A percentile compares a stretch with the other conserved stretches of the same genome.
phyloP scores from a whole-genome alignment of 805 yeast genomes.

The Myxozyma kluyveri region DNA sequence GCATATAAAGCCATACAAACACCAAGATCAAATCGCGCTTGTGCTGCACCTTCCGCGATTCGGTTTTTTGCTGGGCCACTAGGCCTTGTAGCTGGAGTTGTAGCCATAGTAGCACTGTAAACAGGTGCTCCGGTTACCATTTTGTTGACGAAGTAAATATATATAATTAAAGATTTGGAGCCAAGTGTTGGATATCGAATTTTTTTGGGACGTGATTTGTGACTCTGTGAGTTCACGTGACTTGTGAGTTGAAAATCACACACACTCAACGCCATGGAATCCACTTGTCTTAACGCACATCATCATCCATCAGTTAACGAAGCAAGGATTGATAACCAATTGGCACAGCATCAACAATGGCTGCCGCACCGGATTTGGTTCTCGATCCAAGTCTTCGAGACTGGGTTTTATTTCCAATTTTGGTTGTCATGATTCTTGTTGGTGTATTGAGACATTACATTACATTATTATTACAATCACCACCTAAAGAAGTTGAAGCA shows the following conservation, averaged over 20 bases:
- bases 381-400: conserved; percentile 78
- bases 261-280: neutral
- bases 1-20: conserved; percentile 84
- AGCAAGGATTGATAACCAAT: too few relatives aligned
- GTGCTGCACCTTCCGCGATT: conserved; percentile 43
- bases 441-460: conserved; percentile 74
- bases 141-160: too few relatives aligned
- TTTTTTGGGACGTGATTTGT: too few relatives aligned
- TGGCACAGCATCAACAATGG: too few relatives aligned
- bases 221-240: too few relatives aligned
- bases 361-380: conserved; percentile 50
- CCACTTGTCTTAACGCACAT: neutral
- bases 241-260: too few relatives aligned
- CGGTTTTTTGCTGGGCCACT: conserved; percentile 6
- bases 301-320: neutral
- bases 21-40: conserved; percentile 87
- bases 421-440: conserved; percentile 82
- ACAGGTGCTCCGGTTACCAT: too few relatives aligned
- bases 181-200: too few relatives aligned
- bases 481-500: conserved; percentile 53
- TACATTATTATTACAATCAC: conserved; percentile 58
- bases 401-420: conserved; percentile 91
- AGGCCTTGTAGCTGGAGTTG: neutral
- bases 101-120: too few relatives aligned
- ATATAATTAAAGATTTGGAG: too few relatives aligned